phyloP scores from a whole-genome alignment of 2,329 filamentous ascomycete genomes.

The Claviceps digitariae region DNA sequence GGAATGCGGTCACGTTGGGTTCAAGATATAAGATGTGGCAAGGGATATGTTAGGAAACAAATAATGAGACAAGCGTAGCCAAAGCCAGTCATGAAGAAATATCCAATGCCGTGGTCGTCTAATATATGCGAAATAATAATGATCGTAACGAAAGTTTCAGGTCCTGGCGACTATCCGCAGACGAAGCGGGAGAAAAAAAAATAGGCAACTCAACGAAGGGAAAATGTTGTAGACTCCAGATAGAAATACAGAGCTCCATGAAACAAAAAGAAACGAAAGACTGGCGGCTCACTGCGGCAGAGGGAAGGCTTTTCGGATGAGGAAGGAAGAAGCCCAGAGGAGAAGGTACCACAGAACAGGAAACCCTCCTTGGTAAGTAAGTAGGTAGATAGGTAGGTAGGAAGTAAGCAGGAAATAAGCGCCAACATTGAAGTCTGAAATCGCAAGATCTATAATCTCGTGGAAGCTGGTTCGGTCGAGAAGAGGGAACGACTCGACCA shows the following conservation, averaged over 20 bases:
- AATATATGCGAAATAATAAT: background rate
- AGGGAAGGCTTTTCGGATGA: background rate
- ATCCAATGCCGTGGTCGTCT: background rate
- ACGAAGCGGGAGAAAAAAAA: background rate
- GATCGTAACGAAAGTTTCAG: background rate
- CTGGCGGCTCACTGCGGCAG: background rate
- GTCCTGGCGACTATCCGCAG: background rate
- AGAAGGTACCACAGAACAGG: background rate
- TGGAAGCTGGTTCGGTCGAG: background rate
- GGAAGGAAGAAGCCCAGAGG: background rate
- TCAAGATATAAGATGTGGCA: background rate
- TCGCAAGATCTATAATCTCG: background rate
- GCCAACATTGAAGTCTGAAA: background rate
- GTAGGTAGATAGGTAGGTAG: too few species aligned
- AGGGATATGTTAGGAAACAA: background rate
- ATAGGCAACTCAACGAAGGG: background rate
- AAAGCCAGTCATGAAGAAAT: background rate
- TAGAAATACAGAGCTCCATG: background rate
- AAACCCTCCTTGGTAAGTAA: background rate
- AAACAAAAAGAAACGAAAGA: background rate
- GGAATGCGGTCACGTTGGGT: background rate
- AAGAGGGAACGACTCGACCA: background rate
- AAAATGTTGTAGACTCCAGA: background rate
- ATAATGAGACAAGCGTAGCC: background rate
- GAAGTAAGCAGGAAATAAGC: too few species aligned